phyloP scores from a whole-genome alignment of 306 rosid genomes.

The Calophaca sinica region DNA sequence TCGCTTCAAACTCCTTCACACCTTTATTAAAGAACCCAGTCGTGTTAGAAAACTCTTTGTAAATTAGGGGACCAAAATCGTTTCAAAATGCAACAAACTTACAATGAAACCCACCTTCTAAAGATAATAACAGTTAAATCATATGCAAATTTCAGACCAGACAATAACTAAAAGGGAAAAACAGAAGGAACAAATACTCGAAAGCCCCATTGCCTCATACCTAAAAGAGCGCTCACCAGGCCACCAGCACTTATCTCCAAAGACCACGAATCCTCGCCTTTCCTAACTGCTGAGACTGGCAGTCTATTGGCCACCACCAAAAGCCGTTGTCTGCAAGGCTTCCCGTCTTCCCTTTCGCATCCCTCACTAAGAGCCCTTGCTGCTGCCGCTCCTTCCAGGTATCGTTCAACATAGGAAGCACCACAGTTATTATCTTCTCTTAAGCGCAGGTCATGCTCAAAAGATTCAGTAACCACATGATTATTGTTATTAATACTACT shows the following conservation, averaged over 20 bases:
- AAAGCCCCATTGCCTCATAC: constrained; percentile 52
- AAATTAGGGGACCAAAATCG: constrained; percentile 6
- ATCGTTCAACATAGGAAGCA: constrained; percentile 49
- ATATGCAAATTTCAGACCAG: constrained; percentile 19
- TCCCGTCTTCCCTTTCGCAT: constrained; percentile 61
- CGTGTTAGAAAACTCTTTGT: constrained; percentile 31
- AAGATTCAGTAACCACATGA: constrained; percentile 48
- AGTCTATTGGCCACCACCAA: constrained; percentile 93
- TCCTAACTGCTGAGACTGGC: constrained; percentile 90
- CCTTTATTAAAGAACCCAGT: constrained; percentile 57
- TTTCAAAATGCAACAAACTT: not conserved
- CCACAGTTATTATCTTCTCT: constrained; percentile 64
- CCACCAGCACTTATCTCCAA: constrained; percentile 94
- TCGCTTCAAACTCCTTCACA: constrained; percentile 89
- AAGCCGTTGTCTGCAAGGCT: constrained; percentile 69
- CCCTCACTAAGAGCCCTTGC: constrained; percentile 53
- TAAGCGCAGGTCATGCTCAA: constrained; percentile 58
- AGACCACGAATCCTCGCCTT: constrained; percentile 81
- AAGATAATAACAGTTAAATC: constrained; percentile 35
- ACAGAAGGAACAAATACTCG: not conserved
- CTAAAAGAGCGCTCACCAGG: constrained; percentile 94
- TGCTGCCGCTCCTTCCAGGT: constrained; percentile 58
- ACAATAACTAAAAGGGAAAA: constrained; percentile 29
- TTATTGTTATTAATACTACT: constrained; percentile 35
- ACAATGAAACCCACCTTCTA: constrained; percentile 16